These are phyloP conservation scores for Buddleja alternifolia DNA, from an alignment of 257 asterid genomes.

Conservation along the genomic window DNA sequence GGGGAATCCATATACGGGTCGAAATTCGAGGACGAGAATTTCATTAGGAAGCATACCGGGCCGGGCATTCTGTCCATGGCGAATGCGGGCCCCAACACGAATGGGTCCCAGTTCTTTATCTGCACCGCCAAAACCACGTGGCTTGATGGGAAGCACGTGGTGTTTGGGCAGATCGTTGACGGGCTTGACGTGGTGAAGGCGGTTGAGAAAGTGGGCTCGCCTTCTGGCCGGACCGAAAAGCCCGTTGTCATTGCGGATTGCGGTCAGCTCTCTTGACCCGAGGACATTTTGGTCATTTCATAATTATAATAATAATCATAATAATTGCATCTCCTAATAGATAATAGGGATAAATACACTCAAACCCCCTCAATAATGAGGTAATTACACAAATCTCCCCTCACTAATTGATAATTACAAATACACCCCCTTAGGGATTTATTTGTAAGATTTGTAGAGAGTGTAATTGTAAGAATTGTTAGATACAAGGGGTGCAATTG, in stretches of 20 bases:
- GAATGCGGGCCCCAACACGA: constrained; percentile 34
- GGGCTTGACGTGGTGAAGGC: constrained; percentile 28
- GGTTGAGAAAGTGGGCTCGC: constrained; percentile 31
- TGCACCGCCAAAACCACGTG: constrained; percentile 27
- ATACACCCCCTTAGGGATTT: too few relatives aligned
- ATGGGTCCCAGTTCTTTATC: constrained; percentile 39
- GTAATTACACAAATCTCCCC: too few relatives aligned
- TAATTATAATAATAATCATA: too few relatives aligned
- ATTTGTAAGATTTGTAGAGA: too few relatives aligned
- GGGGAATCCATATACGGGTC: constrained; percentile 37
- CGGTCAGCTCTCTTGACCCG: neutral
- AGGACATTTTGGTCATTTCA: neutral
- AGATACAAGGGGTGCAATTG: too few relatives aligned
- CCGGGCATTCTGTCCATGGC: constrained; percentile 38
- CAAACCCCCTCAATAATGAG: too few relatives aligned
- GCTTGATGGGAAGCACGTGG: constrained; percentile 39
- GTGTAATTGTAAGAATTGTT: too few relatives aligned
- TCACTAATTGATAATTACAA: too few relatives aligned
- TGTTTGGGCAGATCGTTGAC: constrained; percentile 33
- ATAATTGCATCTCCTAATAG: too few relatives aligned
- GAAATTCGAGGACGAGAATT: constrained; percentile 34
- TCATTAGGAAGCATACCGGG: constrained; percentile 26
- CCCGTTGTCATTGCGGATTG: constrained; percentile 20
- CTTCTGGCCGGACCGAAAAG: constrained; percentile 1
- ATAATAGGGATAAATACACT: too few relatives aligned